Percentiles rank a stretch among this genome's conserved stretches.
Conservation (phyloP, 306 rosid genomes). For the Cucumis hystrix region DNA sequence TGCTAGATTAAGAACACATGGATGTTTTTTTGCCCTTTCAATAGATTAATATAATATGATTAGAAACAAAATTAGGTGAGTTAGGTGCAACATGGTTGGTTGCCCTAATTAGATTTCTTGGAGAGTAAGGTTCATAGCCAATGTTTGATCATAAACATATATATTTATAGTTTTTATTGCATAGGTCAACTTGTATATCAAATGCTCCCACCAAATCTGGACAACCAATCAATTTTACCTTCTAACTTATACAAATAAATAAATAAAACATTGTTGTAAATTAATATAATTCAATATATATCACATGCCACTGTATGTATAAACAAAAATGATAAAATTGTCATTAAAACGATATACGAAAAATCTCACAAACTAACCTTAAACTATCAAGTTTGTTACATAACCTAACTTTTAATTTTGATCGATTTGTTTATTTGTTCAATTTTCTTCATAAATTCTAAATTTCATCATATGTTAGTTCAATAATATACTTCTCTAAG, state of each 20-base stretch:
- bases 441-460: too few relatives aligned
- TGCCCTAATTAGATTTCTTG: background rate
- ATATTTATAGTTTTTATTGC: background rate
- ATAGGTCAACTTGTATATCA: background rate
- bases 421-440: too few relatives aligned
- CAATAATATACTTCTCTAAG: too few relatives aligned
- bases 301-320: background rate
- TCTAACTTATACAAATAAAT: background rate
- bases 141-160: background rate
- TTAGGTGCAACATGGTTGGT: background rate
- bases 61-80: background rate
- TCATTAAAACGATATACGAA: background rate
- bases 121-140: background rate
- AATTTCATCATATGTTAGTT: too few relatives aligned
- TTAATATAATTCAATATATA: too few relatives aligned
- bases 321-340: background rate
- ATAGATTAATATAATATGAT: background rate
- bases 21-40: background rate
- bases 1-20: background rate
- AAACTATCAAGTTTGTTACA: too few relatives aligned
- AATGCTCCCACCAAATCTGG: background rate
- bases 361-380: too few relatives aligned
- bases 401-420: too few relatives aligned
- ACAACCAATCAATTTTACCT: background rate
- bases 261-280: too few relatives aligned